These are phyloP conservation scores for Peronosclerospora sorghi DNA, from an alignment of 352 stramenopile genomes.

Conservation along the genomic window DNA sequence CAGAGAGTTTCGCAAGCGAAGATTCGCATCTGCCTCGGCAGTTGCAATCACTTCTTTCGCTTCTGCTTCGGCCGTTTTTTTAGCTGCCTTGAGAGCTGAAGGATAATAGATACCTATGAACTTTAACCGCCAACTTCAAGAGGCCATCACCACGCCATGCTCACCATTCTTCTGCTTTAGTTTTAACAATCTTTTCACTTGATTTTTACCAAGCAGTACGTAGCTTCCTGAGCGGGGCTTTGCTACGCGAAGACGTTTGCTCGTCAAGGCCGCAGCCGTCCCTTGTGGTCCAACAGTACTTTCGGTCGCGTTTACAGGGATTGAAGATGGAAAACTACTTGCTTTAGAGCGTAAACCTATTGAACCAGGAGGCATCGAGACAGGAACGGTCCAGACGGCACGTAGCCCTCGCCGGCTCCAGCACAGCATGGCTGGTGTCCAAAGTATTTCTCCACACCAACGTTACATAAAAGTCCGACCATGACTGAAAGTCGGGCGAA, in stretches of 20 bases:
- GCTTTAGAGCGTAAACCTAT: conserved; percentile 16
- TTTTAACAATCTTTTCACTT: conserved; percentile 19
- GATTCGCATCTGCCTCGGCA: conserved; percentile 19
- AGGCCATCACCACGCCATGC: not conserved
- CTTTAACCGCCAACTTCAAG: not conserved
- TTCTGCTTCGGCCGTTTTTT: conserved; percentile 20
- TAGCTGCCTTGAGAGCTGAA: conserved; percentile 15
- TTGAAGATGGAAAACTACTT: conserved; percentile 1
- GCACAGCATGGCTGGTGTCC: conserved; percentile 20
- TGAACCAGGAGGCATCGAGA: conserved; percentile 2
- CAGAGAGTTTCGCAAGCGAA: conserved; percentile 24
- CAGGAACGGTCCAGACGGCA: conserved; percentile 5
- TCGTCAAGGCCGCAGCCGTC: conserved; percentile 1
- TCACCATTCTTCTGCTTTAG: conserved; percentile 21
- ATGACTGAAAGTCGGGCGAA: conserved; percentile 14
- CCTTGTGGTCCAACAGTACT: conserved; percentile 1
- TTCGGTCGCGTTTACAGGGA: conserved; percentile 2
- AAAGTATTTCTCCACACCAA: conserved; percentile 2
- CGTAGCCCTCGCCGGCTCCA: conserved; percentile 13
- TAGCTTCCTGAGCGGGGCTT: conserved; percentile 9
- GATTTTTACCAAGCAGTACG: conserved; percentile 16
- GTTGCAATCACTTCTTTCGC: conserved; percentile 15
- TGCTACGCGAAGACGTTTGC: conserved; percentile 11
- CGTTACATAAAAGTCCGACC: not conserved
- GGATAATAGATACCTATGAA: not conserved